Percentiles rank a stretch among this genome's conserved stretches.
These are phyloP conservation scores for Allomyces macrogynus DNA, from an alignment of 192 early-diverging fungal genomes.

Conservation along the genomic window DNA sequence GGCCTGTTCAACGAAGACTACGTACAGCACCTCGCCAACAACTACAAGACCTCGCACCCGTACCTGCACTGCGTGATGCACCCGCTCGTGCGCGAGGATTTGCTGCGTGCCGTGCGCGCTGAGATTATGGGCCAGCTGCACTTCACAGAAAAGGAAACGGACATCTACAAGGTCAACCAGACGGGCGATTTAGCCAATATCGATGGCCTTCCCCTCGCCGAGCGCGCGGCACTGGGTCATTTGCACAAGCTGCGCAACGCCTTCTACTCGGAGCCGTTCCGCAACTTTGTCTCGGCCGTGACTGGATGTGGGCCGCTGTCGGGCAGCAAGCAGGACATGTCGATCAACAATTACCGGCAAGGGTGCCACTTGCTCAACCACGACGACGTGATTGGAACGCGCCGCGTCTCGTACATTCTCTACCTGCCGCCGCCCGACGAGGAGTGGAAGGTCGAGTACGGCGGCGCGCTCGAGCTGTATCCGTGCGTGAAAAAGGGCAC, in stretches of 20 bases:
- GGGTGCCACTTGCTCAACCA: slow-evolving; percentile 59
- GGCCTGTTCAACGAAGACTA: background rate
- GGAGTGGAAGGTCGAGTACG: slow-evolving; percentile 33
- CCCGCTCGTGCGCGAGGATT: slow-evolving; percentile 31
- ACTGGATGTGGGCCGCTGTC: slow-evolving; percentile 50
- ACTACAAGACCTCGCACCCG: slow-evolving; percentile 20
- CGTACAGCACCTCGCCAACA: background rate
- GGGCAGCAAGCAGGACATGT: slow-evolving; percentile 46
- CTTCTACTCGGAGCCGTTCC: slow-evolving; percentile 52
- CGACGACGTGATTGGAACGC: slow-evolving; percentile 63
- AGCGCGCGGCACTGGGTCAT: slow-evolving; percentile 27
- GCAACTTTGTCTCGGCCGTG: slow-evolving; percentile 36
- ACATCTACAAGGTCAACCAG: slow-evolving; percentile 64
- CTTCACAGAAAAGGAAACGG: slow-evolving; percentile 66
- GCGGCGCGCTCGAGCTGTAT: slow-evolving; percentile 60
- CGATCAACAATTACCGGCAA: slow-evolving; percentile 44
- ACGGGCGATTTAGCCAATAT: slow-evolving; percentile 67
- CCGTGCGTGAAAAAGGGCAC: slow-evolving; percentile 34
- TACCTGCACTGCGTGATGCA: slow-evolving; percentile 43
- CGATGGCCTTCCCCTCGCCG: slow-evolving; percentile 41
- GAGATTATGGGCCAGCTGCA: slow-evolving; percentile 41
- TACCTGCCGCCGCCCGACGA: slow-evolving; percentile 48
- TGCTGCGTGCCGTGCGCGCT: slow-evolving; percentile 36
- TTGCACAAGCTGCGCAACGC: slow-evolving; percentile 45
- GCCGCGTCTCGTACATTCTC: slow-evolving; percentile 54